Percentiles rank a stretch among this genome's conserved stretches.
phyloP scores from a whole-genome alignment of 2,329 filamentous ascomycete genomes.

The Stagonosporopsis chrysanthemi region DNA sequence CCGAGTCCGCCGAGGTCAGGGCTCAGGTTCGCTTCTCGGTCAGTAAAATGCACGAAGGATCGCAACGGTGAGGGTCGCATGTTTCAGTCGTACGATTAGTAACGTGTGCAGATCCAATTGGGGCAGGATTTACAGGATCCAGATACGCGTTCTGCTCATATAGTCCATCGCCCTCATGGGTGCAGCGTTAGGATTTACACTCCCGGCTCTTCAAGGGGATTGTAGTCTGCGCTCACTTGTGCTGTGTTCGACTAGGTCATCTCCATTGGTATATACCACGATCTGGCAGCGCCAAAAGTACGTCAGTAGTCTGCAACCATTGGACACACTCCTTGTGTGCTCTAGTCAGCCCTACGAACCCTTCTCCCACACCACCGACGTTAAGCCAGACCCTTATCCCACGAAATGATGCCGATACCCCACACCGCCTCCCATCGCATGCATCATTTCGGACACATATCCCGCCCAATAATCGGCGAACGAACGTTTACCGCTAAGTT shows the following conservation, averaged over 20 bases:
- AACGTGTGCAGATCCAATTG: conserved; percentile 1
- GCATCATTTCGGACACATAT: conserved; percentile 6
- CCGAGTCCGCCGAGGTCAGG: conserved; percentile 17
- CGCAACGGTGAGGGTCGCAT: conserved; percentile 9
- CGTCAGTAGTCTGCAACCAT: not conserved
- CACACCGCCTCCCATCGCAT: conserved; percentile 17
- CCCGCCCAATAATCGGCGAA: conserved; percentile 13
- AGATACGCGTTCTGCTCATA: not conserved
- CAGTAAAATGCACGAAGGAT: conserved; percentile 1
- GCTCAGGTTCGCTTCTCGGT: conserved; percentile 9
- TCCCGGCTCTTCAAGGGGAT: not conserved
- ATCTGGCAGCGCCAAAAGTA: not conserved
- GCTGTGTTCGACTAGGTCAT: not conserved
- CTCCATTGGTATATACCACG: not conserved
- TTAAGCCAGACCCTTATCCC: conserved; percentile 8
- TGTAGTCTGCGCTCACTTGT: not conserved
- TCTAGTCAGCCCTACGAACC: not conserved
- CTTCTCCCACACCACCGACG: conserved; percentile 2
- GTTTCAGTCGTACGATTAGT: conserved; percentile 4
- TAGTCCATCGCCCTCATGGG: not conserved
- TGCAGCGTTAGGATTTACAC: not conserved
- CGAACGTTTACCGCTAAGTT: not conserved
- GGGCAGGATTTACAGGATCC: not conserved
- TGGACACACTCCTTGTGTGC: not conserved
- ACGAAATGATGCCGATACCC: conserved; percentile 8